Conservation (phyloP, 2,329 filamentous ascomycete genomes). For the Clarireedia sp. region DNA sequence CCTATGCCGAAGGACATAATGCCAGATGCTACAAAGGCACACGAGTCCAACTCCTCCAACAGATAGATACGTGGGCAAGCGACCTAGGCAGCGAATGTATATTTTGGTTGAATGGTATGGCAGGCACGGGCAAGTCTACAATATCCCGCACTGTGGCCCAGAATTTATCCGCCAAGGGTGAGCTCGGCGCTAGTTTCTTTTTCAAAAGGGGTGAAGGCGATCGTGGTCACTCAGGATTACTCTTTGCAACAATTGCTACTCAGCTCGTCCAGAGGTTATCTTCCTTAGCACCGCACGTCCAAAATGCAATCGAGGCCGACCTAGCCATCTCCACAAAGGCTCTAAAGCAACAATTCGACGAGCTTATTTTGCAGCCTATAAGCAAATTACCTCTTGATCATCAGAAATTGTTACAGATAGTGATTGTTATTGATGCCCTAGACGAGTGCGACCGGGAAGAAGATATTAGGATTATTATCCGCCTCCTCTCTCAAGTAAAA, state of each 20-base stretch:
- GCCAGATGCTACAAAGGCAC: too few species aligned
- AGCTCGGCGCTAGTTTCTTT: constrained; percentile 29
- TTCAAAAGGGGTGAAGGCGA: constrained; percentile 19
- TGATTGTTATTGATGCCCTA: constrained; percentile 28
- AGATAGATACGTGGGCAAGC: too few species aligned
- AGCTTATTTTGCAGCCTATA: constrained; percentile 35
- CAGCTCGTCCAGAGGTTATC: constrained; percentile 25
- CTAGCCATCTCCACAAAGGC: constrained; percentile 26
- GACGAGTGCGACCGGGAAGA: constrained; percentile 27
- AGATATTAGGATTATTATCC: constrained; percentile 18
- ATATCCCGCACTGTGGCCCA: constrained; percentile 31
- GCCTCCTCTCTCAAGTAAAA: constrained; percentile 16
- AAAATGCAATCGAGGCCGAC: constrained; percentile 29
- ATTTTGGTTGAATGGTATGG: constrained; percentile 33
- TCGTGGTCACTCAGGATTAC: constrained; percentile 24
- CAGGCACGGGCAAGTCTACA: constrained; percentile 32
- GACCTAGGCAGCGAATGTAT: constrained; percentile 4
- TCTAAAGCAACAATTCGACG: constrained; percentile 33
- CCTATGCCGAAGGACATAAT: too few species aligned
- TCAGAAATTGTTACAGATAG: neutral
- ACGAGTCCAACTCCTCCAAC: too few species aligned
- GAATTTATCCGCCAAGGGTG: constrained; percentile 11
- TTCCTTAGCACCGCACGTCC: constrained; percentile 23
- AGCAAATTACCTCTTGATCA: neutral
- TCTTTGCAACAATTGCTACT: constrained; percentile 29